Evolutionary conservation across 2,329 filamentous ascomycete species (phyloP).

Genomic region (Diaporthe eres): DNA sequence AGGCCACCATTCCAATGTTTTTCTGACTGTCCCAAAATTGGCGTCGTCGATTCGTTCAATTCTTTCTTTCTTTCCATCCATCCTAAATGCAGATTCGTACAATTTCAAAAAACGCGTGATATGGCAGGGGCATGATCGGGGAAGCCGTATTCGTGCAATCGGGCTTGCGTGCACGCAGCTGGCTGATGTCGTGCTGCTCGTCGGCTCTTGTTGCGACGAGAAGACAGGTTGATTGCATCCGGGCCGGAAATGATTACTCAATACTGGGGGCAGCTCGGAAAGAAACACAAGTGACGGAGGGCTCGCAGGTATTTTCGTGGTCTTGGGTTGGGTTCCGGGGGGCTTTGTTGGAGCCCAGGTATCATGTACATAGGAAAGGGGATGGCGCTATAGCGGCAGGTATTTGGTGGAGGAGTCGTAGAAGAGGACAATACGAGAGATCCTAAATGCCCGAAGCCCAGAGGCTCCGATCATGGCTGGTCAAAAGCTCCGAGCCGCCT

Average conservation of each 20-base stretch:
- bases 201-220: not conserved
- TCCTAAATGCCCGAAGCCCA: not conserved
- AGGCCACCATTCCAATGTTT: not conserved
- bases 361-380: slow-evolving; percentile 41
- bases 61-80: slow-evolving; percentile 21
- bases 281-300: not conserved
- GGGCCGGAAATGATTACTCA: slow-evolving; percentile 17
- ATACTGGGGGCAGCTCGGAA: slow-evolving; percentile 31
- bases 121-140: slow-evolving; percentile 27
- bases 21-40: slow-evolving; percentile 4
- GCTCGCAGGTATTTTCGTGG: slow-evolving; percentile 12
- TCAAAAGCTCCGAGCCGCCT: slow-evolving; percentile 84
- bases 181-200: slow-evolving; percentile 14
- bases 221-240: slow-evolving; percentile 6
- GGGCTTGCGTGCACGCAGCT: not conserved
- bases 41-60: not conserved
- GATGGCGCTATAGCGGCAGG: not conserved
- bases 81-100: slow-evolving; percentile 26
- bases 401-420: slow-evolving; percentile 10
- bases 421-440: slow-evolving; percentile 9
- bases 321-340: slow-evolving; percentile 14
- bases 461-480: slow-evolving; percentile 54
- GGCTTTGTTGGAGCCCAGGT: slow-evolving; percentile 40
- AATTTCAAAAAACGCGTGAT: slow-evolving; percentile 22
- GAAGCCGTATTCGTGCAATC: slow-evolving; percentile 3